Base-by-base conservation (phyloP, 306 rosid genomes). In the Arachis stenosperma region DNA sequence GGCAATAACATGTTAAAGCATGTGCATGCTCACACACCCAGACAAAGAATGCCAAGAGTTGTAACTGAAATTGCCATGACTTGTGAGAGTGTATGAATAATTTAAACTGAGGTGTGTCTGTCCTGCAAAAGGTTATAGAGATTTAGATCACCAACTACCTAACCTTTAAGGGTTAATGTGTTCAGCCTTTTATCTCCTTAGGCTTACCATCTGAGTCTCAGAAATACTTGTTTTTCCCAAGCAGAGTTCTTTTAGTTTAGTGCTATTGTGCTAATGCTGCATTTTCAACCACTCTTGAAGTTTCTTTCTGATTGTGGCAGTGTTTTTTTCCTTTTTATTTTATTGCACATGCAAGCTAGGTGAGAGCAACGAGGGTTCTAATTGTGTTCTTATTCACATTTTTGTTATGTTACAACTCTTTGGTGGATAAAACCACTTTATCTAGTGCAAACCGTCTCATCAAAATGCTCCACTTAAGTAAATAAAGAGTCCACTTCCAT, bases 401-500 rank as follows among this genome's bases (percentile, higher is more conserved):
- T 59, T 43, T 44, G 63, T 78, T 59, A 65, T 56, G 44, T 39
- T 71, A 50, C 52, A 66, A 42, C 53, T 27, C 47, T 66, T 14
- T 61, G 9, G 11, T 69, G 64, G 1, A 22, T 9, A 40, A 29
- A 39, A 46, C 53, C 41, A 44, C 42, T 42, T 43, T 46, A 33
- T 65, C 61, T 43, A 67, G 8, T 76, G 63, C 11, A 36, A 76
- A 61, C 22, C 9, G 48, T 68, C 17, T 76, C 39, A 52, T 64
- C 14, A 64, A 39, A 39, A 57, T 13, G 47, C 44, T 50, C 62
- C 13, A 2, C 52, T 44, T 9, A 12, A 51, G 22, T 51, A 12
- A 15, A 4, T 12, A 12, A 3, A 5, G n/a, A 51, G n/a, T 9
- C 57, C 8, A 44, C 58, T 61, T 37, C 6, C 36, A 42, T 54